phyloP scores from a whole-genome alignment of 2,329 filamentous ascomycete species.

The Alternaria panax region DNA sequence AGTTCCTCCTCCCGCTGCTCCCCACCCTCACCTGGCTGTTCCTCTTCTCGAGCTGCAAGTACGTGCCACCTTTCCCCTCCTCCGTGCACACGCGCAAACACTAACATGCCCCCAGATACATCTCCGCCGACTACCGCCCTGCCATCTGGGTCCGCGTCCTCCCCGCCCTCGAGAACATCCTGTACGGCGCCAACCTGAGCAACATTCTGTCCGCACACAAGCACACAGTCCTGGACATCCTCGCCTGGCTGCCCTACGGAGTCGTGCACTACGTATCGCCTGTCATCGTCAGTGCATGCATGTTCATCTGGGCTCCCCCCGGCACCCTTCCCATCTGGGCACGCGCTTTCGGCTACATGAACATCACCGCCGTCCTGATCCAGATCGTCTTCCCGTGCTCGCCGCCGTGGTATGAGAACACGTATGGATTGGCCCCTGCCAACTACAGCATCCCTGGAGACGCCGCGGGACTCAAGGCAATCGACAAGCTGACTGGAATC shows the following conservation, averaged over 20 bases:
- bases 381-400: slow-evolving; percentile 93
- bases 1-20: slow-evolving; percentile 89
- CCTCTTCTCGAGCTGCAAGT: slow-evolving; percentile 94
- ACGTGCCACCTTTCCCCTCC: slow-evolving; percentile 54
- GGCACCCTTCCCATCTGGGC: slow-evolving; percentile 86
- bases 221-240: slow-evolving; percentile 79
- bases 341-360: slow-evolving; percentile 90
- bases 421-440: slow-evolving; percentile 87
- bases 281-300: slow-evolving; percentile 75
- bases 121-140: slow-evolving; percentile 85
- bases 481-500: slow-evolving; percentile 88
- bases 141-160: slow-evolving; percentile 96
- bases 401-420: slow-evolving; percentile 95
- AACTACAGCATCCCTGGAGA: slow-evolving; percentile 92
- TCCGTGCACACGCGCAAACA: background rate
- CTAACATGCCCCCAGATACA: slow-evolving; percentile 69
- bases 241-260: slow-evolving; percentile 94
- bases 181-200: slow-evolving; percentile 94
- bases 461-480: slow-evolving; percentile 85
- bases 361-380: slow-evolving; percentile 83
- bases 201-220: slow-evolving; percentile 94
- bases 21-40: slow-evolving; percentile 86
- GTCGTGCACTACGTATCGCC: slow-evolving; percentile 89
- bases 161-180: slow-evolving; percentile 91
- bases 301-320: slow-evolving; percentile 90